Evolutionary conservation across 2,329 filamentous ascomycete genomes (phyloP), one percentile per base, ranked within the genome.

Genomic region (Juglanconis sp.): DNA sequence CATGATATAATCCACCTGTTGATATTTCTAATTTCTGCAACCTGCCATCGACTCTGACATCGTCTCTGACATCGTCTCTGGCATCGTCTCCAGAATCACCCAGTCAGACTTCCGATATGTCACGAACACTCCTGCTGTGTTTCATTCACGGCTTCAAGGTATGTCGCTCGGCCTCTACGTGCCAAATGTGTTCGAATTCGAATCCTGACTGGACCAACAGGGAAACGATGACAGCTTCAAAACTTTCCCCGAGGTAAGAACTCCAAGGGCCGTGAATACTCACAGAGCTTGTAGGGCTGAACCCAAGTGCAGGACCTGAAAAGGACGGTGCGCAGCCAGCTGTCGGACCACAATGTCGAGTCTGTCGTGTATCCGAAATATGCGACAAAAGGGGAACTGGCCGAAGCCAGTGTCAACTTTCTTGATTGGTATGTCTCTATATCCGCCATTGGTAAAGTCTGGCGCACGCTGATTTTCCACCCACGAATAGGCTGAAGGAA

Each of bases 61-160:
- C 47, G n/a, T 30, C 36, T 35, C 17, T 42, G 11, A 31, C 24
- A n/a, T 42, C 17, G 17, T 24, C 17, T 24, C 17, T 24, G 24
- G 32, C 10, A 49, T 44, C 57, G 32, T 36, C 49, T 7, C 44
- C 3, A 50, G 2, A 31, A n/a, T 24, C 49, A 31, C 51, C 34
- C 7, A 4, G 31, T 10, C 13, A 35, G 51, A 36, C 24, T 13
- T 4, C 17, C 48, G 53, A 17, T 6, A 79, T 80, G 78, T 65
- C 76, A 54, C 77, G 79, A 56, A 89, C 87, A 30, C 72, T 92
- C 4, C 74, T 92, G 2, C 78, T 92, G 7, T 89, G 87, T 70
- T 91, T 91, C 70, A 85, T 92, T 53, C 89, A 92, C 71, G 89
- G 89, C 51, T 91, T 91, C 79, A 89, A 89, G 77, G 63, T 32